Base-by-base conservation (phyloP, 441 rosid genomes). In the Pelargonium fulgidum region DNA sequence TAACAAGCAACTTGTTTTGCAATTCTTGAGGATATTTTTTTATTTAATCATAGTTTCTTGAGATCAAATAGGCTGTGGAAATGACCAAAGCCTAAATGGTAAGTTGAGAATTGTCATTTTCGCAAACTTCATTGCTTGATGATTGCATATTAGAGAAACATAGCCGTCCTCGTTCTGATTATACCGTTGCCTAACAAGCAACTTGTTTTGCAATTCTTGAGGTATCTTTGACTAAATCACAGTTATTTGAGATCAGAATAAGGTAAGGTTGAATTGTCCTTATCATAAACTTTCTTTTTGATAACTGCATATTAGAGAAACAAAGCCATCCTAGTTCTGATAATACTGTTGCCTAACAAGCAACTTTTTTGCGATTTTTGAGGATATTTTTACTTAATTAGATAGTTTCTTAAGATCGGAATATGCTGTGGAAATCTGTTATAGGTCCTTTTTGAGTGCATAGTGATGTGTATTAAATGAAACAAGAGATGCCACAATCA, bases 301-400 rank as follows among this genome's bases (percentile, higher is more conserved):
- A 22, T 22, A 10, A 56, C 8, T 56, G 12, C 26, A 7, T 11
- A 24, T 22, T 7, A 42, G 47, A 10, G 11, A 33, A 33, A 33
- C 47, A 42, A 42, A 7, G 47, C 47, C 12, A 42, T 42, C 47
- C 47, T 42, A 42, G 10, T 42, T 42, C 47, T 42, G 22, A 61
- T 24, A 2, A 36, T 61, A 56, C 20, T 20, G 64, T 61, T 61
- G 36, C 64, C 64, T 61, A 61, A 61, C 26, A 61, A 24, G 20
- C 64, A 59, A 3, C 33, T 1, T 20, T 10, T 59, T 59, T 59
- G 62, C 22, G 26, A 61, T 61, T 24, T 33, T 61, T 17, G 62
- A 56, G 62, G 62, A 33, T 56, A 19, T 17, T 56, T 56, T 19
- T 16, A 6, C 19, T 7, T 14, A 13, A n/a, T 13, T 3, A 3